Evolutionary conservation across 2,329 filamentous ascomycete genomes (phyloP).

Genomic region (Helicocarpus griseus): DNA sequence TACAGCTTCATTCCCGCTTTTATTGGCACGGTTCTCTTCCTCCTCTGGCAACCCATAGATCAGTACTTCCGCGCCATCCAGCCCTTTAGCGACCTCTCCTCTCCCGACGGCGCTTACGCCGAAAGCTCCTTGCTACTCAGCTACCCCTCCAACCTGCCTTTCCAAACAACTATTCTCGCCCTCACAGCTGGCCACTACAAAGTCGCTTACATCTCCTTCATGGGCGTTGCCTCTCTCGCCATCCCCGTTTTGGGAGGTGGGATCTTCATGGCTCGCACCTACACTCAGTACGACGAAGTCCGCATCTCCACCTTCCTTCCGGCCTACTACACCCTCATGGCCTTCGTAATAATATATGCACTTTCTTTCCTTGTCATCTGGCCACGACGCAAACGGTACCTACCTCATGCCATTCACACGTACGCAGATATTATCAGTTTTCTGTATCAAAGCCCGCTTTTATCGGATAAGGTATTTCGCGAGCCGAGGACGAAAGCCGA

Average conservation of each 20-base stretch:
- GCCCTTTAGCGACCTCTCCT: conserved; percentile 47
- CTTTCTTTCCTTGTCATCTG: conserved; percentile 53
- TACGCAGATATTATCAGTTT: conserved; percentile 72
- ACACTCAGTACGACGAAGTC: conserved; percentile 34
- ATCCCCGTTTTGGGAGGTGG: conserved; percentile 52
- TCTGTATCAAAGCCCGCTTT: conserved; percentile 60
- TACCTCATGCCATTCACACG: conserved; percentile 64
- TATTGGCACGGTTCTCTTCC: conserved; percentile 50
- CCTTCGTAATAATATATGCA: conserved; percentile 61
- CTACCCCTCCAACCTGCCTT: conserved; percentile 46
- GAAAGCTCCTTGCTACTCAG: conserved; percentile 48
- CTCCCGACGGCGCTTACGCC: conserved; percentile 42
- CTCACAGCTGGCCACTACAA: conserved; percentile 47
- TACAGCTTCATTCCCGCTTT: conserved; percentile 58
- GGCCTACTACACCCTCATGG: conserved; percentile 63
- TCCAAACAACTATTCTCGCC: conserved; percentile 45
- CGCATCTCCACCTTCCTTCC: conserved; percentile 63
- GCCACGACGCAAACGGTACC: conserved; percentile 50
- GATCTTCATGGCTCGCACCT: conserved; percentile 54
- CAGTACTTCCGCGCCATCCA: conserved; percentile 50
- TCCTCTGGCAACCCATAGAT: conserved; percentile 51
- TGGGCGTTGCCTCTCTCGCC: conserved; percentile 42
- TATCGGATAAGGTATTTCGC: conserved; percentile 64
- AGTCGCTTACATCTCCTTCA: conserved; percentile 46
- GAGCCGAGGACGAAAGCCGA: conserved; percentile 57